Percentiles rank a stretch among this genome's conserved stretches.
Conservation (phyloP, 148 eudicot species). For the Fagopyrum esculentum region DNA sequence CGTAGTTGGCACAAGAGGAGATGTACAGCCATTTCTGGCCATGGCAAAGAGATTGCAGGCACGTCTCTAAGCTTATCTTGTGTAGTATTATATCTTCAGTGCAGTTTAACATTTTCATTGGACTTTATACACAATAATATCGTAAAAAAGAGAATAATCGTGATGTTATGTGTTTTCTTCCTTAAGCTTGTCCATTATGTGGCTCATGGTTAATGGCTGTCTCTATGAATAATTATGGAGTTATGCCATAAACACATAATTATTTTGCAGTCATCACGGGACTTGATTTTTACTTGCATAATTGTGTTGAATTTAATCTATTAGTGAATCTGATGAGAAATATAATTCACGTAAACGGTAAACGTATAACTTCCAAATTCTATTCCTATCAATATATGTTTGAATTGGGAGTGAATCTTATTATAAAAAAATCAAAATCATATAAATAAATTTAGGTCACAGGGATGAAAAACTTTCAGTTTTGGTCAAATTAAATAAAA, state of each 20-base stretch:
- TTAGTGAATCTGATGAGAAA: background rate
- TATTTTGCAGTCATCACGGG: background rate
- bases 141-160: background rate
- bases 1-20: constrained; percentile 96
- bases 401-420: background rate
- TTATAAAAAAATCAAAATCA: background rate
- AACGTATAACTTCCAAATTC: background rate
- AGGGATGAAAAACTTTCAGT: background rate
- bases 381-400: background rate
- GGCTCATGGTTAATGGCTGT: background rate
- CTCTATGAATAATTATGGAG: background rate
- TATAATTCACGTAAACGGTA: no score
- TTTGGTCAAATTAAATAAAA: background rate
- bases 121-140: background rate
- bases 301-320: background rate
- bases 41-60: constrained; percentile 83
- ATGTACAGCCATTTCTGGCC: constrained; percentile 88
- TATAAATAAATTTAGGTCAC: background rate
- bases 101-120: background rate
- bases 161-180: background rate
- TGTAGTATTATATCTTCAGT: background rate
- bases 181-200: background rate
- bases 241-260: background rate
- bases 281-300: background rate
- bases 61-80: background rate